phyloP scores from a whole-genome alignment of 768 basidiomycete species.

The Tulasnella sp. region DNA sequence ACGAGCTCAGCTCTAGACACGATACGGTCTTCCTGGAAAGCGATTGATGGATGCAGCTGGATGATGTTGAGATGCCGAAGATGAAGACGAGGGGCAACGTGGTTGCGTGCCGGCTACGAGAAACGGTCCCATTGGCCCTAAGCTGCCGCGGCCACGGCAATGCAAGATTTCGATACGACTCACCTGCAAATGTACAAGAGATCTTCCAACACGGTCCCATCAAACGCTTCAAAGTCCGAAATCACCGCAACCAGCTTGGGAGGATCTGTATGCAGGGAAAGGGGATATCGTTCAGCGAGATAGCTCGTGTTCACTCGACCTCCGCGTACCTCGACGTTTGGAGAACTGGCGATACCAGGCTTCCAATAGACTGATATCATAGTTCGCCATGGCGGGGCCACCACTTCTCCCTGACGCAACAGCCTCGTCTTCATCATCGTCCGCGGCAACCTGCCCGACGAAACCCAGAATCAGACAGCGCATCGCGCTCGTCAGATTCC shows the following conservation, averaged over 20 bases:
- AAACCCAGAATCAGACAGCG: conserved; percentile 2
- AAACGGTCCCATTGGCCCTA: not conserved
- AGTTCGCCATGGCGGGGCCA: not conserved
- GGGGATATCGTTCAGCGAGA: not conserved
- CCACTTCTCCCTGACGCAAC: not conserved
- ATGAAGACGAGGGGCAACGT: conserved; percentile 2
- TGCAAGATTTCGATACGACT: not conserved
- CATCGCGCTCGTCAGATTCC: not conserved
- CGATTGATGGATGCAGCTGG: not conserved
- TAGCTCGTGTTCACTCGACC: too few relatives aligned
- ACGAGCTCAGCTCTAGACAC: not conserved
- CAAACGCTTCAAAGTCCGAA: conserved; percentile 2
- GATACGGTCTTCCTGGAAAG: not conserved
- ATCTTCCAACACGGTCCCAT: not conserved
- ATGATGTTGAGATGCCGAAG: not conserved
- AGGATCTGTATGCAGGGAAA: not conserved
- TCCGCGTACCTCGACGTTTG: not conserved
- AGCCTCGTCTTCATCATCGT: not conserved
- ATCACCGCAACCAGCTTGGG: not conserved
- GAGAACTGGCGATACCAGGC: not conserved
- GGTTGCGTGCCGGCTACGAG: not conserved
- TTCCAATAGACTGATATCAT: conserved; percentile 3
- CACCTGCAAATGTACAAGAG: conserved; percentile 5
- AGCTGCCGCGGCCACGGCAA: too few relatives aligned
- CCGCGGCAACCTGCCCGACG: not conserved